Evolutionary conservation across 306 rosid genomes (phyloP).

Genomic region (Glycine latifolia): DNA sequence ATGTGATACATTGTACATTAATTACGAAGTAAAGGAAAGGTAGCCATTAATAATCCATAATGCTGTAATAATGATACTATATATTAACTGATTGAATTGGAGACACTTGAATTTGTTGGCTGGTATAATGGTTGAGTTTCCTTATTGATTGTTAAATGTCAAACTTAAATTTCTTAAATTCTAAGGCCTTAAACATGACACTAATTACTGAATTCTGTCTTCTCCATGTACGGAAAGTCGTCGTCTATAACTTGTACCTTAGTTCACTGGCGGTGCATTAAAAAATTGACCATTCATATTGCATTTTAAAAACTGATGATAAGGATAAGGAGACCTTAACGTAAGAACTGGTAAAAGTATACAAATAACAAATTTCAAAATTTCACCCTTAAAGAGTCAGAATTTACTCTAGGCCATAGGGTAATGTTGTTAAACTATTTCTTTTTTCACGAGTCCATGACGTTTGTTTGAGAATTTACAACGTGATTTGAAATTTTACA

Average conservation of each 20-base stretch:
- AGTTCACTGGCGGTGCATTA: background rate
- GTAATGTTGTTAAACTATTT: no score
- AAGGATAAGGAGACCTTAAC: no score
- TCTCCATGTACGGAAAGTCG: no score
- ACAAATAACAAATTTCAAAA: no score
- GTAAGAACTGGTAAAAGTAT: no score
- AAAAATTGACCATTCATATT: background rate
- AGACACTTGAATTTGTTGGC: background rate
- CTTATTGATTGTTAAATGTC: background rate
- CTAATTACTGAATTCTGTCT: no score
- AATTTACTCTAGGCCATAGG: no score
- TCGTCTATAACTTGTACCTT: no score
- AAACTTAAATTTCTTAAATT: background rate
- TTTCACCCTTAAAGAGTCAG: no score
- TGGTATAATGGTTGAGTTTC: background rate
- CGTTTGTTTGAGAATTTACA: background rate
- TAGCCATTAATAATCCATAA: background rate
- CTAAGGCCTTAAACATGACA: no score
- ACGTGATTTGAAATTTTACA: background rate
- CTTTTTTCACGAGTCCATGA: background rate
- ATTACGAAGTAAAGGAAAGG: background rate
- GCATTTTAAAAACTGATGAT: no score
- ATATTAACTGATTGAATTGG: background rate
- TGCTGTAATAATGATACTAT: background rate
- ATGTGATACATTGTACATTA: background rate